Conservation (phyloP, 257 asterid genomes). For the Asclepias syriaca region DNA sequence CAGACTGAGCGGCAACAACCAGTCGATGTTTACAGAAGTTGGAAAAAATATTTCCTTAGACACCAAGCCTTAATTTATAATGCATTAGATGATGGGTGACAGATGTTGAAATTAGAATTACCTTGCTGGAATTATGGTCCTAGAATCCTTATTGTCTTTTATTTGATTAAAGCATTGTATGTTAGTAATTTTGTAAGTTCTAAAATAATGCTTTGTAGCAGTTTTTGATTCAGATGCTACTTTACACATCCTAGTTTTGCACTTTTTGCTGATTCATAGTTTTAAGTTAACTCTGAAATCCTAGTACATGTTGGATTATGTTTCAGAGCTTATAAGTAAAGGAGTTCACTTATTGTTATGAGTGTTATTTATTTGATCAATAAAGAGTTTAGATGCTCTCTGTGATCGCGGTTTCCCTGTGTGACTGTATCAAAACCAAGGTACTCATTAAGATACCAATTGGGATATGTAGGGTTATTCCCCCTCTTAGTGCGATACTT, state of each 20-base stretch:
- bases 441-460: too few species aligned
- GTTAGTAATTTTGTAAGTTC: too few species aligned
- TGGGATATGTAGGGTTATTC: too few species aligned
- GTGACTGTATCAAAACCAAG: too few species aligned
- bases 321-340: not conserved
- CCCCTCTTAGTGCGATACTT: too few species aligned
- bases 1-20: not conserved
- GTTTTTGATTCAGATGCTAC: not conserved
- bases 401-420: too few species aligned
- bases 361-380: too few species aligned
- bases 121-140: not conserved
- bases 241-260: not conserved
- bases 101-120: not conserved
- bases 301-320: not conserved
- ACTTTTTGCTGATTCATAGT: not conserved
- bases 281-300: not conserved
- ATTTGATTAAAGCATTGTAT: too few species aligned
- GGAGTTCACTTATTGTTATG: not conserved
- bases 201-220: too few species aligned
- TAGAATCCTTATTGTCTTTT: not conserved
- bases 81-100: not conserved
- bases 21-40: too few species aligned
- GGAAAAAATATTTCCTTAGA: not conserved
- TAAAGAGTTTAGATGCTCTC: too few species aligned
- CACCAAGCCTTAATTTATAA: too few species aligned